Conservation (phyloP, 2,329 filamentous ascomycete genomes). For the Ophiostoma australiae region DNA sequence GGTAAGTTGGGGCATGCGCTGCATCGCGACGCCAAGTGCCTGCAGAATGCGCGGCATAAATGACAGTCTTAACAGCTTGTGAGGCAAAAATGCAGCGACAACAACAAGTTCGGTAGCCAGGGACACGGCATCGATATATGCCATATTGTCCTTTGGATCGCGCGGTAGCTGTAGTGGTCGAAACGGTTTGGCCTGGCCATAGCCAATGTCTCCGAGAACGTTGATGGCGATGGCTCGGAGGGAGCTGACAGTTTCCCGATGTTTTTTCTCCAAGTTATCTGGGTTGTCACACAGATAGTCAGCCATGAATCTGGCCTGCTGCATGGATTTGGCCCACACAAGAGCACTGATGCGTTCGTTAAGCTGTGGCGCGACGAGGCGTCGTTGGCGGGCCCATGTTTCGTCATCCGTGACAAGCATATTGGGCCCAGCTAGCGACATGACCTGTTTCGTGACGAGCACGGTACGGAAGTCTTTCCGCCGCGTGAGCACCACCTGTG, state of each 20-base stretch:
- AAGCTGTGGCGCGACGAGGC: constrained; percentile 36
- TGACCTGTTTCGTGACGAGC: constrained; percentile 30
- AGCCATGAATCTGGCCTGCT: constrained; percentile 34
- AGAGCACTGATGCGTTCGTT: constrained; percentile 36
- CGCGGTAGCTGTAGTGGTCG: constrained; percentile 28
- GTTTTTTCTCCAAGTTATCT: constrained; percentile 29
- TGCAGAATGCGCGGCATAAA: constrained; percentile 31
- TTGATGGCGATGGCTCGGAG: constrained; percentile 38
- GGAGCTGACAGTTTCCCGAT: constrained; percentile 30
- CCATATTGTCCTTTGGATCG: constrained; percentile 24
- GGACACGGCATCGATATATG: constrained; percentile 36
- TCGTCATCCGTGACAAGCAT: constrained; percentile 34
- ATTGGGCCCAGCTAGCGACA: constrained; percentile 36
- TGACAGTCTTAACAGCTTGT: constrained; percentile 28
- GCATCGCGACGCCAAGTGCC: constrained; percentile 31
- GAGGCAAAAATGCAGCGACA: constrained; percentile 32
- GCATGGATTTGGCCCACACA: constrained; percentile 35
- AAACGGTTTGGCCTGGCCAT: constrained; percentile 34
- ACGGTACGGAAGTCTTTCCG: constrained; percentile 36
- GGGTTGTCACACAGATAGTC: constrained; percentile 31
- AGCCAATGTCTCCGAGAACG: constrained; percentile 36
- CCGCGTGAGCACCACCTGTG: constrained; percentile 32
- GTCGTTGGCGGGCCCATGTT: constrained; percentile 34
- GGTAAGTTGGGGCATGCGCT: constrained; percentile 32
- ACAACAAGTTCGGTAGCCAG: constrained; percentile 33